Base-by-base conservation (phyloP, 306 rosid species). In the Cicer yamashitae region DNA sequence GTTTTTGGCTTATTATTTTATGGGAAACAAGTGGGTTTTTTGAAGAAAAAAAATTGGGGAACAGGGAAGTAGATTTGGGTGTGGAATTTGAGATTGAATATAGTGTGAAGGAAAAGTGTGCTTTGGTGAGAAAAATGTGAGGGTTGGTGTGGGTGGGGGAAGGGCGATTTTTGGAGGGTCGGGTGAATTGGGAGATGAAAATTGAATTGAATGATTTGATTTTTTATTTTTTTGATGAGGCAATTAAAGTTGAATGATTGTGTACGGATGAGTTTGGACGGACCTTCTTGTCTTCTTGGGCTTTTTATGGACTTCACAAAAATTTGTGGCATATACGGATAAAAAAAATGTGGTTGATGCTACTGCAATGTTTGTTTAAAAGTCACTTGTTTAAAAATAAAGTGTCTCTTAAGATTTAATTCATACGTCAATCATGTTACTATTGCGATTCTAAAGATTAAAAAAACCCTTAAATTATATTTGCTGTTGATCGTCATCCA, bases 1-100 rank as follows among this genome's bases (percentile, higher is more conserved):
- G 30, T 41, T 43, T 43, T 10, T 4, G 60, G 2, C 56, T 70
- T 53, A 14, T 30, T 30, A 3, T 30, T 22, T 37, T 71, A 39
- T 17, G 8, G 40, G 64, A 54, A 54, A 54, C 12, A 52, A 18
- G 61, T 54, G 61, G 37, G n/a, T 11, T 25, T 58, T 58, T 58
- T 30, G 53, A 25, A 0, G 0, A 4, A 30, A 25, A 25, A 30
- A 30, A 45, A 41, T 18, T 20, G 40, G 57, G 50, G 15, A 15
- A 40, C 48, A 63, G 48, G 69, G 34, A 40, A 14, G 40, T 63
- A 61, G 37, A 34, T n/a, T 61, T 63, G 25, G 48, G 68, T 13
- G 30, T 34, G 47, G 46, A 62, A 38, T 13, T 37, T 37, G 48
- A 3, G 47, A 14, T 7, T 37, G 30, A 37, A 39, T 8, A 39